Evolutionary conservation across 257 asterid genomes (phyloP), one percentile per base, ranked within the genome.

Genomic region (Nicotiana otophora): DNA sequence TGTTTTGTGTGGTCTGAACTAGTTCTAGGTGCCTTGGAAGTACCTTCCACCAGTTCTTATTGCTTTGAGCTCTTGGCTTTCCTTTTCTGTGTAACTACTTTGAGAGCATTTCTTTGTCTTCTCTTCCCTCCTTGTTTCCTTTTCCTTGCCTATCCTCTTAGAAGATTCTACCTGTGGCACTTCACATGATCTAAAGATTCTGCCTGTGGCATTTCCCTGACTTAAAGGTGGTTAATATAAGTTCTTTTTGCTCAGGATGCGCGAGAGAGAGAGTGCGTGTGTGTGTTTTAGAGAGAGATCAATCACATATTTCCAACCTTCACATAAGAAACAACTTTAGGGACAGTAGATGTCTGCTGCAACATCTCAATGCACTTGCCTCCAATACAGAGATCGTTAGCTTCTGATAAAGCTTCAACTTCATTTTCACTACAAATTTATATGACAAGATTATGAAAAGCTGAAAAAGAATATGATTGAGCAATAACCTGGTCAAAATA

Each of bases 331-430:
- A 96, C 89, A 85, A 96, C 98, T 88, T 94, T 96, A 69, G 89
- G 90, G 81, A 92, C 85, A 81, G 97, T 87, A 65, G 92, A 88
- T 81, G 64, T 96, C 87, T 88, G 99, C 91, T 90, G 97, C 91
- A 96, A 88, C 99, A 94, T 96, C 87, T 91, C 98, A 75, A 96
- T 86, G 86, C 97, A 94, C 87, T 96, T 97, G 16, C 99, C 99
- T 83, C 97, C 97, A 80, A 96, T 89, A 88, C 99, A 96, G 30
- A 96, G 97, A 88, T 96, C 99, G 83, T 89, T 90, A 83, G 86
- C 82, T 87, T 92, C 98, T 26, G 99, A 90, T 34, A 96, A 87
- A 85, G 89, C 88, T 84, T 91, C 98, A 67, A 93, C 97, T 82
- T 96, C 98, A 84, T 91, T 70, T 86, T 86, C 97, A 68, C 98